Evolutionary conservation across 2,329 filamentous ascomycete species (phyloP).

Genomic region (Fusarium praegraminearum): DNA sequence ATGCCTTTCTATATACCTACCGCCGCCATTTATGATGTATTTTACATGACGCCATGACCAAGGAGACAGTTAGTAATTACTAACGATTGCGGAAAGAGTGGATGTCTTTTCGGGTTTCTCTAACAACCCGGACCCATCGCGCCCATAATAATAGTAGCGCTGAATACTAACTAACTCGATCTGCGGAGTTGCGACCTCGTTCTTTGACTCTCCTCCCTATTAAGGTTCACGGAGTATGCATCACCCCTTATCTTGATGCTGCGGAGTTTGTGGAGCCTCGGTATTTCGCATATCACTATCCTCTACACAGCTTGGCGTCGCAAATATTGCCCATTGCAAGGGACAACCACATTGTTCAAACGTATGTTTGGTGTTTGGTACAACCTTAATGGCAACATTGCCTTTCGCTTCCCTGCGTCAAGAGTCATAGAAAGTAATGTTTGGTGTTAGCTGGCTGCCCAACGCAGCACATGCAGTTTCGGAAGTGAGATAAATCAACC

Average conservation of each 20-base stretch:
- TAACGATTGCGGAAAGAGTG: conserved; percentile 2
- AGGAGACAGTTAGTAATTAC: background rate
- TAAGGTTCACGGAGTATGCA: background rate
- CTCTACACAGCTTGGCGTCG: background rate
- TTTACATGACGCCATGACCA: conserved; percentile 13
- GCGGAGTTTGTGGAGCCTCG: background rate
- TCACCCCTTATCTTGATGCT: background rate
- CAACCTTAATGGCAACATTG: too few species aligned
- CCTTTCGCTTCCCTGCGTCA: too few species aligned
- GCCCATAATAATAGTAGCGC: background rate
- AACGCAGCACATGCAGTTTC: background rate
- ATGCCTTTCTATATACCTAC: background rate
- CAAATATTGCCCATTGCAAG: background rate
- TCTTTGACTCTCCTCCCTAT: background rate
- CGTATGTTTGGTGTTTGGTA: background rate
- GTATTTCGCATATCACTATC: background rate
- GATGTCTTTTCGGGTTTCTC: background rate
- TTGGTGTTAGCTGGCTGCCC: background rate
- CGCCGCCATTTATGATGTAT: background rate
- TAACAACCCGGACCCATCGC: background rate
- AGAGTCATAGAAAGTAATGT: too few species aligned
- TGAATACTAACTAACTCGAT: background rate
- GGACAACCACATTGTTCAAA: background rate
- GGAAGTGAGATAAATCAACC: background rate
- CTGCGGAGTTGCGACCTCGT: background rate